Evolutionary conservation across 306 rosid genomes (phyloP).

Genomic region (Ormosia emarginata): DNA sequence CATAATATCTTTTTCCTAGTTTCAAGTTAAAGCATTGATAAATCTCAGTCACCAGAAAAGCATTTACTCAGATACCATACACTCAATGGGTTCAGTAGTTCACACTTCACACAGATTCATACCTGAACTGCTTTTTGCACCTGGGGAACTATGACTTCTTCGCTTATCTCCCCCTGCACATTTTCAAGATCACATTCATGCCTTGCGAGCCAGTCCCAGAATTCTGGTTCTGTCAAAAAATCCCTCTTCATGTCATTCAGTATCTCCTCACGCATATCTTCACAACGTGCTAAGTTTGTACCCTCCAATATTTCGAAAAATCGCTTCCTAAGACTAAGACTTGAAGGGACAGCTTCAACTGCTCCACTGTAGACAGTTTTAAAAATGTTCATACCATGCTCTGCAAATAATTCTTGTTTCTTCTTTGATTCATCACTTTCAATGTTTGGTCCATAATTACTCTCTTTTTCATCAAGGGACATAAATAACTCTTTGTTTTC

Average conservation of each 20-base stretch:
- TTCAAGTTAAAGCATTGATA: background rate
- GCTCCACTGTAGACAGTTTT: constrained; percentile 65
- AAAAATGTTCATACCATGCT: constrained; percentile 53
- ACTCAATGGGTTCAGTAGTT: background rate
- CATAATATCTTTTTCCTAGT: background rate
- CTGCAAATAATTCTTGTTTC: constrained; percentile 47
- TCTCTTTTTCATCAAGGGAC: constrained; percentile 50
- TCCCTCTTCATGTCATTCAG: constrained; percentile 65
- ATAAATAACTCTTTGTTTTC: constrained; percentile 74
- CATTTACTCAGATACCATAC: background rate
- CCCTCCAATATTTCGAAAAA: constrained; percentile 85
- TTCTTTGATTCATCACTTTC: constrained; percentile 39
- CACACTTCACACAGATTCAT: constrained; percentile 11
- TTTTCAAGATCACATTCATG: constrained; percentile 45
- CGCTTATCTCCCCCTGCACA: constrained; percentile 32
- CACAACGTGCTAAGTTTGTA: constrained; percentile 55
- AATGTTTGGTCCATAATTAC: constrained; percentile 21
- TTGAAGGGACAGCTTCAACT: constrained; percentile 70
- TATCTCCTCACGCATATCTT: constrained; percentile 60
- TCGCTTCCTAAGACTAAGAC: constrained; percentile 63
- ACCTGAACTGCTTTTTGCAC: constrained; percentile 74
- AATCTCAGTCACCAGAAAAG: constrained; percentile 1
- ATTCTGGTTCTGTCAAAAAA: constrained; percentile 64
- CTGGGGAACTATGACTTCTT: constrained; percentile 38
- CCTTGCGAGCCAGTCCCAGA: constrained; percentile 94